A percentile compares a stretch with the other conserved stretches of the same genome.
These are phyloP conservation scores for Strobilomyces dryophilus DNA, from an alignment of 768 basidiomycete genomes.

Conservation along the genomic window DNA sequence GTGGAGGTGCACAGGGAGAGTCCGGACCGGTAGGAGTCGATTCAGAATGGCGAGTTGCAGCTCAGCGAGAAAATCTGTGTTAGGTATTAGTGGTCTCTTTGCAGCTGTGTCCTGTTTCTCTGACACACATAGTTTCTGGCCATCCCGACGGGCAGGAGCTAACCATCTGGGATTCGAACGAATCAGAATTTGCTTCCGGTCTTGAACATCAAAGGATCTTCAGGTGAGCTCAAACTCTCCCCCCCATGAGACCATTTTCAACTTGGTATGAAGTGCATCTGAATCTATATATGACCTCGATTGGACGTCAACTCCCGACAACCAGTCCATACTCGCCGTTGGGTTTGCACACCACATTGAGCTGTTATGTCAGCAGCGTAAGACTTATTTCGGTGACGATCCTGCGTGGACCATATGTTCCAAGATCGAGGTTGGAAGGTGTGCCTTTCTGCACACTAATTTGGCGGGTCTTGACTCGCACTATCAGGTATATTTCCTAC, in stretches of 20 bases:
- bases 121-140: slow-evolving; percentile 49
- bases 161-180: slow-evolving; percentile 95
- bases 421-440: slow-evolving; percentile 69
- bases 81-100: slow-evolving; percentile 54
- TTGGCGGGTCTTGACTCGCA: not conserved
- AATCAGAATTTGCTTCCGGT: slow-evolving; percentile 90
- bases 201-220: slow-evolving; percentile 69
- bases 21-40: slow-evolving; percentile 63
- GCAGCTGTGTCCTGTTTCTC: slow-evolving; percentile 3
- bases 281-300: slow-evolving; percentile 80
- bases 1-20: slow-evolving; percentile 71
- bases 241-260: not conserved
- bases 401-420: slow-evolving; percentile 76
- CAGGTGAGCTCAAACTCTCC: slow-evolving; percentile 38
- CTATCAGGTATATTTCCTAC: slow-evolving; percentile 63
- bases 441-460: slow-evolving; percentile 22
- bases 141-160: slow-evolving; percentile 65
- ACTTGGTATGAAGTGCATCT: slow-evolving; percentile 20
- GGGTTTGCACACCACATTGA: slow-evolving; percentile 78
- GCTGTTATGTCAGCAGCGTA: slow-evolving; percentile 88
- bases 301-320: slow-evolving; percentile 89
- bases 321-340: slow-evolving; percentile 87
- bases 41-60: slow-evolving; percentile 80
- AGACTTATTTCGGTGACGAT: slow-evolving; percentile 84
- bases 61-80: slow-evolving; percentile 86